Evolutionary conservation across 805 yeast species (phyloP), one percentile per base, ranked within the genome.

Genomic region (Priceomyces haplophilus): DNA sequence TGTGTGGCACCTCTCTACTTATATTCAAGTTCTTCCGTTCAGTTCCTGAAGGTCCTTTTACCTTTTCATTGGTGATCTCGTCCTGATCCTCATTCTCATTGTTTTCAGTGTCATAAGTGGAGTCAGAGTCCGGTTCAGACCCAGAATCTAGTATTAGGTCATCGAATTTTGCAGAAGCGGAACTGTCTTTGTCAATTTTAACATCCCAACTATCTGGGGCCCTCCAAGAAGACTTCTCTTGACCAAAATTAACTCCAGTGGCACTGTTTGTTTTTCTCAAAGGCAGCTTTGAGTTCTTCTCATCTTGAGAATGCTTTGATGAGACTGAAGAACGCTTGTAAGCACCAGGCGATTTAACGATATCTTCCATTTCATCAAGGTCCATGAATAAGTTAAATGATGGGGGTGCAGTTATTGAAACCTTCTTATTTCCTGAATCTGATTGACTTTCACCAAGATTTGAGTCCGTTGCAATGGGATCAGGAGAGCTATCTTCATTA

Each of bases 131-230:
- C 8, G 8, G 24, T 21, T 21, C n/a, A n/a, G 48, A 40, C 7
- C 25, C 16, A 21, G 24, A 21, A 8, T 21, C 8, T 6, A 21
- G 24, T 21, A 7, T 21, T 38, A 20, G 20, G 12, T 34, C 33
- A 29, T 44, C 48, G 11, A 32, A 20, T 18, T 38, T 38, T 8
- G 37, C 40, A 27, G 31, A 29, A 15, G 38, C 18, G 16, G 17
- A n/a, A 20, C 31, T 41, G 5, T 36, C 39, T 8, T 36, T 41
- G 8, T 36, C 39, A 11, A 51, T 53, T 37, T 72, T 69, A 16
- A 72, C 77, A 41, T 69, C 78, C 78, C 78, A 73, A 43, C 72
- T 63, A 48, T 73, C 78, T 1, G 78, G 78, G 1, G 77, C 75
- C 37, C 55, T 62, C 78, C 78, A 73, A 16, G 19, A 21, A 15